A percentile compares a stretch with the other conserved stretches of the same genome.
Evolutionary conservation across 2,329 filamentous ascomycete species (phyloP).

Genomic region (Huntiella savannae): DNA sequence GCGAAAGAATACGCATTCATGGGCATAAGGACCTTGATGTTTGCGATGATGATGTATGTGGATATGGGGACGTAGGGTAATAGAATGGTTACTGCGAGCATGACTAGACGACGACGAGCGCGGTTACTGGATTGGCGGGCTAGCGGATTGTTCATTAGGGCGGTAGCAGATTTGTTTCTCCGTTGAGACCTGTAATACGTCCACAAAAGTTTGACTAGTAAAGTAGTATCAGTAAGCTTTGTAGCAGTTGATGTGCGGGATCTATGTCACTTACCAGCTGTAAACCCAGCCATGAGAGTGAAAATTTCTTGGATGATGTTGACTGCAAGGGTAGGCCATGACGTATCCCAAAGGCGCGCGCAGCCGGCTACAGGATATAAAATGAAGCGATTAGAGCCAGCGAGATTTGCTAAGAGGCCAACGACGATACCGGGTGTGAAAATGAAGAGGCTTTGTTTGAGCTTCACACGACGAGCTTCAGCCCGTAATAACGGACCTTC

Average conservation of each 20-base stretch:
- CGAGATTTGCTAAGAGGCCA: constrained; percentile 27
- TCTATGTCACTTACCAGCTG: constrained; percentile 25
- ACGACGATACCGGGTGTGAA: constrained; percentile 34
- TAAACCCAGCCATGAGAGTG: constrained; percentile 25
- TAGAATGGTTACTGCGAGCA: constrained; percentile 33
- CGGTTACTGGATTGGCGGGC: constrained; percentile 19
- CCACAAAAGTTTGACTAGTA: constrained; percentile 25
- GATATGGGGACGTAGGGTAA: constrained; percentile 31
- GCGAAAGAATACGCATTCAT: constrained; percentile 23
- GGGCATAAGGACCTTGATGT: constrained; percentile 19
- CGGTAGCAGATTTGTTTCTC: constrained; percentile 22
- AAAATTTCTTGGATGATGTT: constrained; percentile 26
- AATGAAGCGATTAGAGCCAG: constrained; percentile 28
- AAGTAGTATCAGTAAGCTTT: not conserved
- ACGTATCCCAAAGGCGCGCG: constrained; percentile 22
- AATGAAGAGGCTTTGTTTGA: constrained; percentile 33
- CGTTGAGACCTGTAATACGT: constrained; percentile 29
- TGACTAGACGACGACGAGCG: constrained; percentile 32
- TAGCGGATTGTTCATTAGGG: constrained; percentile 5
- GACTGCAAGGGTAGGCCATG: constrained; percentile 31
- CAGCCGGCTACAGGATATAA: constrained; percentile 33
- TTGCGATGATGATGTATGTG: constrained; percentile 22
- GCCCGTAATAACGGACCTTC: constrained; percentile 21
- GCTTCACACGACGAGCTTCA: constrained; percentile 25
- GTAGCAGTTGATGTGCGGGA: not conserved